Evolutionary conservation across 768 basidiomycete genomes (phyloP).

Genomic region (Strobilomyces confusus): DNA sequence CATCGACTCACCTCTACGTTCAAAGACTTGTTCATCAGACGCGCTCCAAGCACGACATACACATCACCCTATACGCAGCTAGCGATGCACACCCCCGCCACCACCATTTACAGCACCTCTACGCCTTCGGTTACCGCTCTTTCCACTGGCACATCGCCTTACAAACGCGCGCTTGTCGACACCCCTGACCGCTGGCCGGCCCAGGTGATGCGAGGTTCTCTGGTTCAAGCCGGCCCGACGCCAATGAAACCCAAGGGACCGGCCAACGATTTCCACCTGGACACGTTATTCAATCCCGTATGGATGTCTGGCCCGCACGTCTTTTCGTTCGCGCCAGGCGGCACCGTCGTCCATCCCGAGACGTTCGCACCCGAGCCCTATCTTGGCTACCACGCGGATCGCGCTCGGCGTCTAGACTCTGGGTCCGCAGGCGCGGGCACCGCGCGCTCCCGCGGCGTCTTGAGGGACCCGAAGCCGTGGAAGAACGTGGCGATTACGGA

Average conservation of each 20-base stretch:
- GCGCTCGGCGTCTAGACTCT: background rate
- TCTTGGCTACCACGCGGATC: background rate
- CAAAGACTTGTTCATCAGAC: no score
- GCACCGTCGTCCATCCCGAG: slow-evolving; percentile 8
- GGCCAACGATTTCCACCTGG: slow-evolving; percentile 42
- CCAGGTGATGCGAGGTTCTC: background rate
- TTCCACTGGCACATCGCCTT: background rate
- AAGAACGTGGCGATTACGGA: background rate
- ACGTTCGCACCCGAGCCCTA: background rate
- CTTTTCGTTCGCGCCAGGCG: slow-evolving; percentile 8
- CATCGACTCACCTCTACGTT: no score
- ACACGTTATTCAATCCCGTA: slow-evolving; percentile 41
- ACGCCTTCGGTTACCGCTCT: background rate
- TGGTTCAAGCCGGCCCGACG: no score
- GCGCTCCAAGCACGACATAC: background rate
- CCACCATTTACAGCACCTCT: background rate
- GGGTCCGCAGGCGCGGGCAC: background rate
- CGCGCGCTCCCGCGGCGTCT: background rate
- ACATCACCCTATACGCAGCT: background rate
- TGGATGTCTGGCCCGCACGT: slow-evolving; percentile 25
- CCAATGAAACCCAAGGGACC: background rate
- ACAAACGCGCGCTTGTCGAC: background rate
- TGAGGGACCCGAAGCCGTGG: background rate
- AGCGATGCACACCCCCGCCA: background rate
- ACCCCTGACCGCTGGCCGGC: background rate